A percentile compares a stretch with the other conserved stretches of the same genome.
phyloP scores from a whole-genome alignment of 2,329 filamentous ascomycete species.

The Pestalotiopsis sp. region DNA sequence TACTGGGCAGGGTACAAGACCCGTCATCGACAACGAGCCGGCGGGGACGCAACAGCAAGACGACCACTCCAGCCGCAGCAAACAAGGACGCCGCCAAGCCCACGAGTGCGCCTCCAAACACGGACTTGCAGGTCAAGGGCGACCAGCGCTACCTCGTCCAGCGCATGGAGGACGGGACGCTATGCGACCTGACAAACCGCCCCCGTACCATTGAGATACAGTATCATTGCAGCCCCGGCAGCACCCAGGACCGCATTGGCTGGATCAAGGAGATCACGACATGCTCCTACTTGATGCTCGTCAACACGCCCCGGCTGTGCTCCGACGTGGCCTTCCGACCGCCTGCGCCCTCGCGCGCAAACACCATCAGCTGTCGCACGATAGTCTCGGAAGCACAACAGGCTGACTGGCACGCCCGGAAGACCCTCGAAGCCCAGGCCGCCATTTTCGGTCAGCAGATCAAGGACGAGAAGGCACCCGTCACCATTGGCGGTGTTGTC shows the following conservation, averaged over 20 bases:
- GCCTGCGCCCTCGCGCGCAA: slow-evolving; percentile 74
- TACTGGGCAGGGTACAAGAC: slow-evolving; percentile 66
- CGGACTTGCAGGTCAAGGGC: slow-evolving; percentile 78
- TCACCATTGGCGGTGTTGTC: slow-evolving; percentile 55
- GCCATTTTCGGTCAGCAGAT: slow-evolving; percentile 32
- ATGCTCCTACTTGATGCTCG: slow-evolving; percentile 90
- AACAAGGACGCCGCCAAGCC: slow-evolving; percentile 22
- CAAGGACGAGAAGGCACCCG: slow-evolving; percentile 24
- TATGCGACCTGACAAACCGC: slow-evolving; percentile 83
- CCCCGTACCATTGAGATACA: slow-evolving; percentile 85
- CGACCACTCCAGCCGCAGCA: slow-evolving; percentile 15
- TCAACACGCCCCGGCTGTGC: slow-evolving; percentile 87
- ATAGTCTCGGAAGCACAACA: slow-evolving; percentile 62
- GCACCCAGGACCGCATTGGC: slow-evolving; percentile 74
- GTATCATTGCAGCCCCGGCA: slow-evolving; percentile 76
- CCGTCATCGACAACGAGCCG: slow-evolving; percentile 25
- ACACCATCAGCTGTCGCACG: slow-evolving; percentile 75
- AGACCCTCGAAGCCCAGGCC: slow-evolving; percentile 40
- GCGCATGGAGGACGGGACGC: slow-evolving; percentile 75
- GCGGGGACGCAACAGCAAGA: slow-evolving; percentile 19
- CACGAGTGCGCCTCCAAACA: slow-evolving; percentile 42
- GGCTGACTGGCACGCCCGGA: slow-evolving; percentile 39
- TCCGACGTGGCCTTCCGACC: slow-evolving; percentile 85
- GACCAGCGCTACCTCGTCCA: slow-evolving; percentile 87
- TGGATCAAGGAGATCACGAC: slow-evolving; percentile 94